These are phyloP conservation scores for Asterophora parasitica DNA, from an alignment of 768 basidiomycete species.

Conservation along the genomic window DNA sequence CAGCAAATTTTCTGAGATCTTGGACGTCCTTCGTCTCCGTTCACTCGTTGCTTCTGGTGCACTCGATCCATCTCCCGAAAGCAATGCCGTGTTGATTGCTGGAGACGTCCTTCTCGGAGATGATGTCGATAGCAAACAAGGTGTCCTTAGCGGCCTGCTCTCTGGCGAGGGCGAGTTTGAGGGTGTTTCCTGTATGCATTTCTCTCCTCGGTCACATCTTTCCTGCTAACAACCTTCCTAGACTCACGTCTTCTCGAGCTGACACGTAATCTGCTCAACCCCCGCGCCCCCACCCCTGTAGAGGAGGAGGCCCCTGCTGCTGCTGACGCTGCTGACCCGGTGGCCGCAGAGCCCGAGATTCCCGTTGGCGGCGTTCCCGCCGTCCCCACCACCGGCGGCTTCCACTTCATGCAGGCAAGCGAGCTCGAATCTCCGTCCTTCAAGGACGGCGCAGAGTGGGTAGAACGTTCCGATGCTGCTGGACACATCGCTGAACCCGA, in stretches of 20 bases:
- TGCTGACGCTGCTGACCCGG: slow-evolving; percentile 14
- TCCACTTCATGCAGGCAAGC: slow-evolving; percentile 80
- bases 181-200: slow-evolving; percentile 57
- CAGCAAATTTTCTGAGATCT: slow-evolving; percentile 43
- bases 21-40: slow-evolving; percentile 58
- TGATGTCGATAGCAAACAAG: slow-evolving; percentile 45
- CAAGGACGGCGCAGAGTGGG: slow-evolving; percentile 53
- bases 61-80: slow-evolving; percentile 44
- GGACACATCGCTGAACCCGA: slow-evolving; percentile 21
- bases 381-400: slow-evolving; percentile 44
- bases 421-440: slow-evolving; percentile 58
- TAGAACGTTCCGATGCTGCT: slow-evolving; percentile 41
- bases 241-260: slow-evolving; percentile 62
- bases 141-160: slow-evolving; percentile 51
- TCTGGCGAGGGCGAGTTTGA: slow-evolving; percentile 54
- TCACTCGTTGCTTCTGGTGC: slow-evolving; percentile 42
- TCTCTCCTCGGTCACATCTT: slow-evolving; percentile 7
- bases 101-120: slow-evolving; percentile 53
- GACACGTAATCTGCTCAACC: slow-evolving; percentile 46
- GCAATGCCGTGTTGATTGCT: slow-evolving; percentile 47
- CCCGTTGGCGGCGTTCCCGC: slow-evolving; percentile 38
- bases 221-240: slow-evolving; percentile 24
- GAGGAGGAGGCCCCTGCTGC: slow-evolving; percentile 27
- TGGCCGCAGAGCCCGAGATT: slow-evolving; percentile 24
- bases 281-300: slow-evolving; percentile 34